Conservation (phyloP, 228 moss, liverwort and hornwort species). For the Sphagnum magellanicum region DNA sequence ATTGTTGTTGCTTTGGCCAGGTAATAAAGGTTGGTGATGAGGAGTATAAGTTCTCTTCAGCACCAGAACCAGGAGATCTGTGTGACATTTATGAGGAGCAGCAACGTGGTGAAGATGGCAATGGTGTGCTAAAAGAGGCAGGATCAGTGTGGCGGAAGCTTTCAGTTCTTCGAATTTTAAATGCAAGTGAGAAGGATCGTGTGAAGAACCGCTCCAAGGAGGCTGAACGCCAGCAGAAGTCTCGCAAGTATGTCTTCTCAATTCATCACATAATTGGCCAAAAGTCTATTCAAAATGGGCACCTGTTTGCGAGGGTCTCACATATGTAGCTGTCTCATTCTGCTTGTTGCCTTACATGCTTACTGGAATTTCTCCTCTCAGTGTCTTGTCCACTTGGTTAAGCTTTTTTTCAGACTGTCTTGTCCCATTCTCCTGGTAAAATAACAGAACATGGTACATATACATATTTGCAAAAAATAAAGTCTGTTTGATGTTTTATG, state of each 20-base stretch:
- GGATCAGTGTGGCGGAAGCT: conserved; percentile 96
- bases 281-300: too few relatives aligned
- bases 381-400: too few relatives aligned
- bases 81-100: conserved; percentile 95
- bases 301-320: too few relatives aligned
- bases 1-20: conserved; percentile 16
- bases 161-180: conserved; percentile 73
- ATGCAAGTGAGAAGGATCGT: conserved; percentile 79
- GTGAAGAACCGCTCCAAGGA: conserved; percentile 87
- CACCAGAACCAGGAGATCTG: conserved; percentile 74
- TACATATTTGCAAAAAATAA: too few relatives aligned
- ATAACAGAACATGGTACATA: too few relatives aligned
- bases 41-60: conserved; percentile 77
- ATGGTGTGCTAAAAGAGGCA: conserved; percentile 72
- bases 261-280: not conserved
- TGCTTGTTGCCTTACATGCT: too few relatives aligned
- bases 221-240: conserved; percentile 80
- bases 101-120: conserved; percentile 73
- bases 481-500: too few relatives aligned
- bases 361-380: too few relatives aligned
- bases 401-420: too few relatives aligned
- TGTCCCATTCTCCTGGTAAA: too few relatives aligned
- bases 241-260: conserved; percentile 67
- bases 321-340: too few relatives aligned
- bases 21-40: conserved; percentile 80